These are phyloP conservation scores for Monosporascus sp. DNA, from an alignment of 2,329 filamentous ascomycete species.

Conservation along the genomic window DNA sequence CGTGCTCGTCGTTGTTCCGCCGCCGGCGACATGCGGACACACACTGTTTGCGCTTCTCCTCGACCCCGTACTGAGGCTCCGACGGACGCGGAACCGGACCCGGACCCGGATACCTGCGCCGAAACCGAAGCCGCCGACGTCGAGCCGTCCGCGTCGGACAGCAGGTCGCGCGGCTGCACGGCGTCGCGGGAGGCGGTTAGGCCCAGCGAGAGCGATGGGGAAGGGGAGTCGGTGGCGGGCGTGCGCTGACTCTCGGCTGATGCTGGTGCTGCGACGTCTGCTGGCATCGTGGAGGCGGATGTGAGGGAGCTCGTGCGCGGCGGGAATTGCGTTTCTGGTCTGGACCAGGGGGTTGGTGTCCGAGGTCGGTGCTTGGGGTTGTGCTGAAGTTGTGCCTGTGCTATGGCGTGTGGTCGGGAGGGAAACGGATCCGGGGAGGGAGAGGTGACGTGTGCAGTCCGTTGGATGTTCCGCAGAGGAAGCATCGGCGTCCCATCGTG, in stretches of 20 bases:
- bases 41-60: too few species aligned
- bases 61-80: too few species aligned
- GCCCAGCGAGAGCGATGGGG: not conserved
- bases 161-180: conserved; percentile 2
- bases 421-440: not conserved
- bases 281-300: not conserved
- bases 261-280: not conserved
- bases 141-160: not conserved
- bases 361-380: not conserved
- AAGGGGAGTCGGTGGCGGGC: not conserved
- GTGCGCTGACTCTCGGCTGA: not conserved
- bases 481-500: not conserved
- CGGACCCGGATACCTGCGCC: too few species aligned
- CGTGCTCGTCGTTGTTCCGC: too few species aligned
- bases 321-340: too few species aligned
- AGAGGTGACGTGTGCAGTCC: too few species aligned
- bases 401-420: not conserved
- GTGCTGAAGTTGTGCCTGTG: not conserved
- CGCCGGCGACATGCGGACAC: too few species aligned
- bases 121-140: too few species aligned
- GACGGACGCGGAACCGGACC: too few species aligned
- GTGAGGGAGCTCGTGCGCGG: conserved; percentile 1
- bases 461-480: not conserved
- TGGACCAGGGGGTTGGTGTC: not conserved
- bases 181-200: conserved; percentile 2